Evolutionary conservation across 257 asterid genomes (phyloP).

Genomic region (Solanum paucissectum): DNA sequence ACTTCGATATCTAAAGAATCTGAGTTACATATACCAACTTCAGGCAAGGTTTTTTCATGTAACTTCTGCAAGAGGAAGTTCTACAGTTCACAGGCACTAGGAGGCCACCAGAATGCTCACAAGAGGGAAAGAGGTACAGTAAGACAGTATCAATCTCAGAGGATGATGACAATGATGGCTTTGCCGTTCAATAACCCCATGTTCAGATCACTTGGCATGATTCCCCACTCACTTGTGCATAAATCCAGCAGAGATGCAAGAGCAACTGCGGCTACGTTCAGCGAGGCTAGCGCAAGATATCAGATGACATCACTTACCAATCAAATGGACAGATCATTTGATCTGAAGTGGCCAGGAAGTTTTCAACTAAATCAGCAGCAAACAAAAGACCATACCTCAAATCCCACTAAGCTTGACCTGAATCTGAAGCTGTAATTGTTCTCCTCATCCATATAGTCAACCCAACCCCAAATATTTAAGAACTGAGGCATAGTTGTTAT

Average conservation of each 20-base stretch:
- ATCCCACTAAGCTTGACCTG: constrained; percentile 46
- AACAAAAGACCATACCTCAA: constrained; percentile 34
- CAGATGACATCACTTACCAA: constrained; percentile 25
- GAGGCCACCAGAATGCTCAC: constrained; percentile 98
- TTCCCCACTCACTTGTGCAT: constrained; percentile 52
- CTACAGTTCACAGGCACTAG: constrained; percentile 88
- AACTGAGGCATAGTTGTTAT: not conserved
- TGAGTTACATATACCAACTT: constrained; percentile 25
- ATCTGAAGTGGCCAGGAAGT: constrained; percentile 76
- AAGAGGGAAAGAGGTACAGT: constrained; percentile 81
- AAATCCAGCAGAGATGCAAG: constrained; percentile 47
- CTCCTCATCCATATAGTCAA: not conserved
- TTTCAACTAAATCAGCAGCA: constrained; percentile 37
- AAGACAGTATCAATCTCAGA: constrained; percentile 50
- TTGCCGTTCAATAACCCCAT: constrained; percentile 35
- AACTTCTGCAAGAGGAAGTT: constrained; percentile 90
- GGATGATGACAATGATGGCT: constrained; percentile 36
- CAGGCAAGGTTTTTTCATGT: constrained; percentile 68
- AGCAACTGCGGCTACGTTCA: constrained; percentile 17
- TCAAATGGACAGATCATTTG: constrained; percentile 19
- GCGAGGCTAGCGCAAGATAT: constrained; percentile 26
- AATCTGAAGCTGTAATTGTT: constrained; percentile 60
- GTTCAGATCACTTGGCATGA: constrained; percentile 74
- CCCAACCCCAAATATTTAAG: not conserved
- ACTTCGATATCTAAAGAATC: constrained; percentile 20